Conservation (phyloP, 208 protist genomes). For the Porcisia deanei region DNA sequence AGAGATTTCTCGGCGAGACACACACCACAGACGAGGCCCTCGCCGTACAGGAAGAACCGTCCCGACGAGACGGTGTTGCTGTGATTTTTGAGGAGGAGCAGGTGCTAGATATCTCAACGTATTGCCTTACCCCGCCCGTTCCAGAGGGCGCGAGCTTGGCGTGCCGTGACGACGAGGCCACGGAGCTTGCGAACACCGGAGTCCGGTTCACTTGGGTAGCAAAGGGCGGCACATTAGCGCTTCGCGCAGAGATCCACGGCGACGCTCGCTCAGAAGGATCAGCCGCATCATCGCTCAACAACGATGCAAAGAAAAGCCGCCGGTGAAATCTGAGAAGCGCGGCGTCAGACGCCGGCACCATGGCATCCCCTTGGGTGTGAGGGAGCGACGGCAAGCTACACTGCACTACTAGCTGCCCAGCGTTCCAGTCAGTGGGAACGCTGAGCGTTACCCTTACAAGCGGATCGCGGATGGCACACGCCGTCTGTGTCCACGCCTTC, state of each 20-base stretch:
- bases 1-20: neutral
- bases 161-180: neutral
- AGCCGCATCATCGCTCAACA: neutral
- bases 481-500: constrained; percentile 7
- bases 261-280: neutral
- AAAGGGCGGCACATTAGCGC: too few species aligned
- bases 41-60: neutral
- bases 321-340: neutral
- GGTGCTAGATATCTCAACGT: neutral
- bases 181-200: neutral
- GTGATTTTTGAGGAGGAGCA: neutral
- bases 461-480: constrained; percentile 9
- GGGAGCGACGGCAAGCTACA: constrained; percentile 9
- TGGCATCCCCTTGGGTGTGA: neutral
- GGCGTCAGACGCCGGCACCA: neutral
- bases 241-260: neutral
- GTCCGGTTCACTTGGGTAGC: neutral
- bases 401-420: neutral
- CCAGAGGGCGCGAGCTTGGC: neutral
- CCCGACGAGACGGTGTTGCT: neutral
- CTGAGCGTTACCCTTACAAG: constrained; percentile 6
- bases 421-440: constrained; percentile 22
- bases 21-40: neutral
- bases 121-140: neutral
- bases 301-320: constrained; percentile 15